These are phyloP conservation scores for Erucastrum elatum DNA, from an alignment of 345 rosid genomes.

Conservation along the genomic window DNA sequence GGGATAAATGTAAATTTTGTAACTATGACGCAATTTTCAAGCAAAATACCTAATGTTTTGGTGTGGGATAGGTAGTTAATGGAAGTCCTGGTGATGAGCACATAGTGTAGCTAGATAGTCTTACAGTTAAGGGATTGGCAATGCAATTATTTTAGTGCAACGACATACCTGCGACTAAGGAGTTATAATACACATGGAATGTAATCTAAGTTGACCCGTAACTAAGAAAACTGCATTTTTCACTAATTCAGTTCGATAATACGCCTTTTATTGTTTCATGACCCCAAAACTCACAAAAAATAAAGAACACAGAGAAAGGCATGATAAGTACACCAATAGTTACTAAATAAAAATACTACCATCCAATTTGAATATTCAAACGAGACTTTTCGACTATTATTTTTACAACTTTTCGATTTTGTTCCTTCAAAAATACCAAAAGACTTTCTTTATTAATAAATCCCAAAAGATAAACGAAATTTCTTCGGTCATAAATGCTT, in stretches of 20 bases:
- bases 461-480: background rate
- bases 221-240: background rate
- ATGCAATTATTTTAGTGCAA: background rate
- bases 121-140: background rate
- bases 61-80: too few species aligned
- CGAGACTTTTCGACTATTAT: background rate
- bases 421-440: background rate
- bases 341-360: too few species aligned
- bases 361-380: background rate
- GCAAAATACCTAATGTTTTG: background rate
- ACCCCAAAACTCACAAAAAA: background rate
- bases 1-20: too few species aligned
- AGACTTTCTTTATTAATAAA: background rate
- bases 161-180: background rate
- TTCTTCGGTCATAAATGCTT: slow-evolving; percentile 19
- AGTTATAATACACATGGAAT: background rate
- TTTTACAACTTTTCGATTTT: background rate
- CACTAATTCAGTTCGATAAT: background rate
- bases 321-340: too few species aligned
- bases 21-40: background rate
- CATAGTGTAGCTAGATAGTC: background rate
- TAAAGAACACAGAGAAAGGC: background rate
- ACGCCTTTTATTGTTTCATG: slow-evolving; percentile 1
- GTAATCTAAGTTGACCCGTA: background rate
- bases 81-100: background rate